Evolutionary conservation across 2,329 filamentous ascomycete species (phyloP).

Genomic region (Fusarium proliferatum): DNA sequence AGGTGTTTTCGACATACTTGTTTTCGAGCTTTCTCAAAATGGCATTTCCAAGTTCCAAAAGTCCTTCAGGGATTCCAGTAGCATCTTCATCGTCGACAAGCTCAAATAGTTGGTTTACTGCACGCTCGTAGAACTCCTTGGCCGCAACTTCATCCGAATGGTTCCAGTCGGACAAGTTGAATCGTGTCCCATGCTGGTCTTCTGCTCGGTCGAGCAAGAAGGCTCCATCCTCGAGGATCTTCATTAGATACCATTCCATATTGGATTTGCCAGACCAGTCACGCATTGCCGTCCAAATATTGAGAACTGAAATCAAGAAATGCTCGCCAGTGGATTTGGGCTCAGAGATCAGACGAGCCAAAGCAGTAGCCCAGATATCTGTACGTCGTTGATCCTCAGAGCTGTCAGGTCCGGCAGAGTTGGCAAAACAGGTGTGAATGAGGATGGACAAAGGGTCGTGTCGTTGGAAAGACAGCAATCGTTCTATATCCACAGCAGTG

Average conservation of each 20-base stretch:
- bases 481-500: conserved; percentile 76
- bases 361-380: conserved; percentile 88
- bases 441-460: conserved; percentile 87
- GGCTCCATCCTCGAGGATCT: conserved; percentile 90
- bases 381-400: conserved; percentile 82
- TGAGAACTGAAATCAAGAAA: conserved; percentile 84
- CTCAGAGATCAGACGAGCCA: conserved; percentile 83
- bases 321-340: conserved; percentile 81
- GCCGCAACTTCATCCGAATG: conserved; percentile 83
- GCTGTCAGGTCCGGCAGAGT: conserved; percentile 83
- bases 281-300: conserved; percentile 86
- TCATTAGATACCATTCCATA: conserved; percentile 95
- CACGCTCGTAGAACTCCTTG: conserved; percentile 88
- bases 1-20: conserved; percentile 77
- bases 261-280: conserved; percentile 91
- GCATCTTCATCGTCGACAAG: conserved; percentile 86
- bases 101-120: conserved; percentile 83
- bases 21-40: conserved; percentile 81
- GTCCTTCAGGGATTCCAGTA: conserved; percentile 86
- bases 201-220: conserved; percentile 90
- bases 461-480: conserved; percentile 87
- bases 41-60: conserved; percentile 85
- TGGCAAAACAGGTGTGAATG: conserved; percentile 89
- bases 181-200: conserved; percentile 77
- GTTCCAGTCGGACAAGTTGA: conserved; percentile 78